These are phyloP conservation scores for Neurospora tetraspora DNA, from an alignment of 495 filamentous ascomycete species.

Conservation along the genomic window DNA sequence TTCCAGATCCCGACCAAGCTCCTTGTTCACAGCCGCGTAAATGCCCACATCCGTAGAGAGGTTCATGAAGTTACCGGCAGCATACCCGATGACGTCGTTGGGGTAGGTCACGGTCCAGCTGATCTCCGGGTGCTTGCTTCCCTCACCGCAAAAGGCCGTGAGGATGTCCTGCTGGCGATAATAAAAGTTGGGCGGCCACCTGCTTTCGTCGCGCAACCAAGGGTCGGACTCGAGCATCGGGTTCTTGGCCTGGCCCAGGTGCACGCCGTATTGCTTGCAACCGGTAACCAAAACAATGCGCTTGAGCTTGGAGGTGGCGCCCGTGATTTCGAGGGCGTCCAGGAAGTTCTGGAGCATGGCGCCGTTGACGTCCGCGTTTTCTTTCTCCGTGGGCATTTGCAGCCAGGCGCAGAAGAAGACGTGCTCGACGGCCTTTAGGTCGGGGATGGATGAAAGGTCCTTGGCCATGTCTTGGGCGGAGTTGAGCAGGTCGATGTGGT, in stretches of 20 bases:
- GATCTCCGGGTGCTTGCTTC: slow-evolving; percentile 24
- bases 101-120: slow-evolving; percentile 41
- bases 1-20: slow-evolving; percentile 33
- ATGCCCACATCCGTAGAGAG: slow-evolving; percentile 38
- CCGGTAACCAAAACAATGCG: slow-evolving; percentile 44
- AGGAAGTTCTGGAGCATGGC: slow-evolving; percentile 44
- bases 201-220: slow-evolving; percentile 8
- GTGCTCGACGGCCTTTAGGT: slow-evolving; percentile 26
- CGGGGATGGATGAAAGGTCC: slow-evolving; percentile 27
- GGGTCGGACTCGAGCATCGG: slow-evolving; percentile 38
- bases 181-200: slow-evolving; percentile 38
- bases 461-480: slow-evolving; percentile 34
- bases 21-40: slow-evolving; percentile 40
- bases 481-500: slow-evolving; percentile 33
- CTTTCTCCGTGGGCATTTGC: slow-evolving; percentile 32
- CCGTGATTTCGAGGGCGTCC: slow-evolving; percentile 34
- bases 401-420: slow-evolving; percentile 42
- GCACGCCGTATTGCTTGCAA: slow-evolving; percentile 48
- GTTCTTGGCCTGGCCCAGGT: slow-evolving; percentile 42
- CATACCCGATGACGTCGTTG: slow-evolving; percentile 42
- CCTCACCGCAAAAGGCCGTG: slow-evolving; percentile 8
- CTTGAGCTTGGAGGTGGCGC: slow-evolving; percentile 32
- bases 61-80: slow-evolving; percentile 48
- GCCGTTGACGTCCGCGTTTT: slow-evolving; percentile 35
- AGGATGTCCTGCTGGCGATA: slow-evolving; percentile 38